Base-by-base conservation (phyloP, 2,329 filamentous ascomycete genomes). In the Aspergillus neoniger region DNA sequence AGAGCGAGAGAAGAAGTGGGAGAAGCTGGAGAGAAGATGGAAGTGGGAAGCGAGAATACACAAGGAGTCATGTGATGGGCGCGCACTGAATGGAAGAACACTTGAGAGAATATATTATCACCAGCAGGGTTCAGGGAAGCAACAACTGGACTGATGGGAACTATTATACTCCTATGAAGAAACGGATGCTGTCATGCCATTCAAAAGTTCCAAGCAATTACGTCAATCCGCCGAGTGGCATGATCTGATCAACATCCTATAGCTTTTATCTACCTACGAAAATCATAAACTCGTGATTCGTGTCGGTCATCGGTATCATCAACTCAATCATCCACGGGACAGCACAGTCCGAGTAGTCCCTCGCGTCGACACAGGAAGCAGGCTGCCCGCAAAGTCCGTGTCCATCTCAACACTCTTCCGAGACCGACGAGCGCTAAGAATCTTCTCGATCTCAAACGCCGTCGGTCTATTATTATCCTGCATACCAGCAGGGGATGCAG, bases 341-440 rank as follows among this genome's bases (percentile, higher is more conserved):
- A 59, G 39, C 47, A 56, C 8, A 21, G 59, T 55, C 9, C 58
- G 58, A 4, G 38, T 54, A 12, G 70, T 70, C 8, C 58, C 70
- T 15, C 65, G 60, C 12, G 69, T 70, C 23, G 70, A 72, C 17
- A 71, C 56, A 32, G 71, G 72, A 43, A 73, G 50, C 50, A 74
- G 49, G 39, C 63, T 69, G 17, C 63, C 64, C 4, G 62, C 65
- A 55, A 71, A 72, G 21, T 67, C 66, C 14, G 67, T 55, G 15
- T 74, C 72, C 7, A 63, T 53, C 12, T 74, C 72, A 5, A 62
- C 57, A 38, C 71, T 73, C 25, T 66, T 61, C 19, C 65, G 62
- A 14, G 67, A 65, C 10, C 66, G 62, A 8, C 67, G 63, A 44
- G 68, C 25, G 38, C 70, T 72, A 25, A 70, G 32, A 0, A 68